phyloP scores from a whole-genome alignment of 179 eudicot genomes.

The Spinacia oleracea region DNA sequence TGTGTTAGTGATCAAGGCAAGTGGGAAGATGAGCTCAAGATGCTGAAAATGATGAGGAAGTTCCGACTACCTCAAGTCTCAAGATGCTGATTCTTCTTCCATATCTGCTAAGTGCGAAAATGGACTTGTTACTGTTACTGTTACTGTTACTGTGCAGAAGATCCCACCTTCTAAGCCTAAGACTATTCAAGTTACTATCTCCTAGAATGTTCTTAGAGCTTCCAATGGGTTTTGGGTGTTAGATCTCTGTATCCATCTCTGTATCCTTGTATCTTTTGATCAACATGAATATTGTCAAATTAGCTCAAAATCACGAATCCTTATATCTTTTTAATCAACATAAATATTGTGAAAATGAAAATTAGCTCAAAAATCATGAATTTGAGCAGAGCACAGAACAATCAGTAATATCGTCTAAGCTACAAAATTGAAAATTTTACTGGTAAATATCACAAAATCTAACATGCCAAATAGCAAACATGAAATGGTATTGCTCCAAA shows the following conservation, averaged over 20 bases:
- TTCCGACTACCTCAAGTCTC: conserved; percentile 58
- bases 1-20: conserved; percentile 50
- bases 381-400: background rate
- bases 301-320: no score
- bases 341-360: no score
- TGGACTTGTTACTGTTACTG: conserved; percentile 64
- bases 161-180: conserved; percentile 60
- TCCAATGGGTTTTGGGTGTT: no score
- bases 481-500: background rate
- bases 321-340: no score
- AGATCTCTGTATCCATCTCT: no score
- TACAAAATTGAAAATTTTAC: conserved; percentile 5
- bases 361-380: no score
- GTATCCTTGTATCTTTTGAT: no score
- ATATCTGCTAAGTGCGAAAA: conserved; percentile 74
- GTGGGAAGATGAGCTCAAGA: no score
- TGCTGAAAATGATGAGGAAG: conserved; percentile 57
- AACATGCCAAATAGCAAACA: background rate
- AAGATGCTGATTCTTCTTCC: conserved; percentile 43
- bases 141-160: no score
- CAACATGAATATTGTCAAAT: no score
- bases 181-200: conserved; percentile 53
- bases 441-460: background rate
- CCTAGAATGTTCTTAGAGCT: no score
- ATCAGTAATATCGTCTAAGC: background rate